Percentiles rank a stretch among this genome's conserved stretches.
Evolutionary conservation across 768 basidiomycete species (phyloP).

Genomic region (Filobasidium wieringae): DNA sequence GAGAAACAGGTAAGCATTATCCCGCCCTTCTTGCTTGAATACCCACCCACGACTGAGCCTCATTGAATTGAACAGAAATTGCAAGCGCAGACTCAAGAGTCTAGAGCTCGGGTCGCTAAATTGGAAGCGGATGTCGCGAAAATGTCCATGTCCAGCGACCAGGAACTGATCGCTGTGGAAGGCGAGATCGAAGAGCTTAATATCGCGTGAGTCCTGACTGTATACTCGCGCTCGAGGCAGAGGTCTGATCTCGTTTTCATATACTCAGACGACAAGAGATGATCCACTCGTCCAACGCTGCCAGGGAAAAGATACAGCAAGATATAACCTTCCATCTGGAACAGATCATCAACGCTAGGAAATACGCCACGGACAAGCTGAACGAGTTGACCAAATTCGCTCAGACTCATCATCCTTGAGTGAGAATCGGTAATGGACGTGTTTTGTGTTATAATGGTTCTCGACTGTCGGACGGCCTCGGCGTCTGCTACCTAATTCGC

Average conservation of each 20-base stretch:
- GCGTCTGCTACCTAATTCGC: too few species aligned
- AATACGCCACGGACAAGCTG: constrained; percentile 28
- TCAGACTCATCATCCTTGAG: constrained; percentile 11
- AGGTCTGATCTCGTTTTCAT: background rate
- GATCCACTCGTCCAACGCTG: constrained; percentile 4
- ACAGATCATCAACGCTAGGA: constrained; percentile 31
- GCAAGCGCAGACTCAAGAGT: constrained; percentile 24
- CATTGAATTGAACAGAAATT: constrained; percentile 15
- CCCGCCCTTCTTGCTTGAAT: background rate
- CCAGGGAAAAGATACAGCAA: constrained; percentile 13
- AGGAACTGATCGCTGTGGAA: constrained; percentile 31
- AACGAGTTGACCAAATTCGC: constrained; percentile 27
- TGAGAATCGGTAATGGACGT: too few species aligned
- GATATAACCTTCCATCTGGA: constrained; percentile 28
- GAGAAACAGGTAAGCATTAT: constrained; percentile 27
- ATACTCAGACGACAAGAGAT: constrained; percentile 7
- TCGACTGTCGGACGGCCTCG: too few species aligned
- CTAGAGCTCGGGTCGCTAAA: constrained; percentile 24
- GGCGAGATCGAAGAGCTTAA: constrained; percentile 31
- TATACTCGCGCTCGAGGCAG: background rate
- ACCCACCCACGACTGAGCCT: background rate
- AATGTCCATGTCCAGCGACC: constrained; percentile 29
- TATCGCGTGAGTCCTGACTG: constrained; percentile 27
- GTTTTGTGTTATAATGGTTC: too few species aligned
- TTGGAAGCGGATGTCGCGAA: constrained; percentile 31